Evolutionary conservation across 345 rosid species (phyloP), one percentile per base, ranked within the genome.

Genomic region (Clausena lansium): DNA sequence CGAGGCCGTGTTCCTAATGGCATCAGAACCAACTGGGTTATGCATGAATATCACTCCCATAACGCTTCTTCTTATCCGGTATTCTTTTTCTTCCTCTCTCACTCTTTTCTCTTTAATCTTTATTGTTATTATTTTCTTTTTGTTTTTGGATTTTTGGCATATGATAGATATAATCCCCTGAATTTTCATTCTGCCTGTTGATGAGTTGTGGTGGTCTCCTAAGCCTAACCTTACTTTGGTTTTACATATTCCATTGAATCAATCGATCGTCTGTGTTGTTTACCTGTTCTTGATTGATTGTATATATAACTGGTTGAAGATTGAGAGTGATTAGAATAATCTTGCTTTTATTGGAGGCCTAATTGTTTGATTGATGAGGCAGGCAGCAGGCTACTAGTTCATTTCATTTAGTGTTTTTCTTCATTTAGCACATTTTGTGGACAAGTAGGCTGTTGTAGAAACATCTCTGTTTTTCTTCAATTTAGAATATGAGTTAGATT

Each of bases 21-120:
- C 9, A 36, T 63, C 15, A 25, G 28, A 39, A 66, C 78, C 7
- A 6, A 25, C 9, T 84, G 86, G 86, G 81, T 76, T 32, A 69
- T 79, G 15, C 82, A 84, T 32, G 84, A 81, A n/a, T 84, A 61
- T 57, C 64, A 67, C 9, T 54, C 73, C 41, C 24, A 1, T 0
- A 47, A 24, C 27, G 15, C 35, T 75, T 15, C 30, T 33, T 28
- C 36, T 50, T 11, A 27, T 45, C 61, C 25, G 76, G 86, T 76
- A 58, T 7, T n/a, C 9, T 5, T 52, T 28, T 7, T 19, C 32
- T 71, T 0, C 36, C 19, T 30, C 19, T 33, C 35, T 33, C n/a
- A n/a, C 35, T 33, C 35, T 2, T 33, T 33, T 33, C 35, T 2
- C 35, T 33, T 33, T 33, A 33, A 33, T 33, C 35, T 33, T 33